These are phyloP conservation scores for Artemisia annua DNA, from an alignment of 129 eudicot species.

Conservation along the genomic window DNA sequence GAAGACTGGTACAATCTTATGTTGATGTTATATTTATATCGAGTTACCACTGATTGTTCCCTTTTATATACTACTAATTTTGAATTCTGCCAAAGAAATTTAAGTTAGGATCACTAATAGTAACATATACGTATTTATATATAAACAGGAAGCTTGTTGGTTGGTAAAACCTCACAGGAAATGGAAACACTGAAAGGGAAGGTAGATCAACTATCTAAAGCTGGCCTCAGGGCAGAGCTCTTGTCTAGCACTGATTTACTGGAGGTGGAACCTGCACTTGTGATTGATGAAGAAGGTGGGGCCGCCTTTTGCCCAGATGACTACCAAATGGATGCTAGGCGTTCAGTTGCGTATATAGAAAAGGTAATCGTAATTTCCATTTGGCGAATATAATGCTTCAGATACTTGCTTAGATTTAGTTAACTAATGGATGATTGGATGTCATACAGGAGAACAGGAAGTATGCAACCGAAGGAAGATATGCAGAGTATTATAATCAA, in stretches of 20 bases:
- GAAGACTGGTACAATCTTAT: conserved; percentile 59
- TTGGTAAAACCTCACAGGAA: conserved; percentile 74
- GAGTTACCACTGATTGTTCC: conserved; percentile 8
- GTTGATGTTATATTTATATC: not conserved
- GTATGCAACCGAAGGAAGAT: conserved; percentile 73
- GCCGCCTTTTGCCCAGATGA: conserved; percentile 90
- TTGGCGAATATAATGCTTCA: not conserved
- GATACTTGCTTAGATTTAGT: not conserved
- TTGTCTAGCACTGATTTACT: conserved; percentile 54
- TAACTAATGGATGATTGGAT: conserved; percentile 11
- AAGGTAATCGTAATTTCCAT: conserved; percentile 46
- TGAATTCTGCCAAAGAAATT: not conserved
- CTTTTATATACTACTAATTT: not conserved
- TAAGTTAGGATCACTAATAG: conserved; percentile 5
- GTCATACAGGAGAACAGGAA: conserved; percentile 64
- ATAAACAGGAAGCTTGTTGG: conserved; percentile 82
- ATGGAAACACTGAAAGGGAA: conserved; percentile 42
- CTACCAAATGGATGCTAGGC: conserved; percentile 77
- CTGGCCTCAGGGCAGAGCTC: conserved; percentile 71
- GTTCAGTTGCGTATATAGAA: conserved; percentile 68
- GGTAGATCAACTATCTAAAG: conserved; percentile 63
- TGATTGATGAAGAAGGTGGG: conserved; percentile 59
- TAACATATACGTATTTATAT: not conserved
- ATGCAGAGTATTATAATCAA: conserved; percentile 79
- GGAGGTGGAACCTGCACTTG: conserved; percentile 71